Evolutionary conservation across 805 yeast species (phyloP).

Genomic region (Candida rishiriensis): DNA sequence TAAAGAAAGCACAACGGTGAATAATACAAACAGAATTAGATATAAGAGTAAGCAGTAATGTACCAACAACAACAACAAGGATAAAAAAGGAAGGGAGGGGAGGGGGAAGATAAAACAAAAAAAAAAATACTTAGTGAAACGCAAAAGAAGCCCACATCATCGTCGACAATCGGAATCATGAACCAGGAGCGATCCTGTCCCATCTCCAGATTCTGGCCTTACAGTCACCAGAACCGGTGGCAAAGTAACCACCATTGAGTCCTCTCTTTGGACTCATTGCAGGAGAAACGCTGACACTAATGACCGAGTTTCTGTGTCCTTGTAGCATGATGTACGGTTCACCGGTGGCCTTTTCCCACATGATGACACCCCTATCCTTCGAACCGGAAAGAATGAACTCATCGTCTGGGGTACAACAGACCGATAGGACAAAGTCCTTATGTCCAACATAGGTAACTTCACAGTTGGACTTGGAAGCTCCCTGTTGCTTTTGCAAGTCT

Average conservation of each 20-base stretch:
- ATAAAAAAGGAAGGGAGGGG: not conserved
- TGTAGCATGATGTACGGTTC: conserved; percentile 92
- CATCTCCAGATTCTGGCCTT: conserved; percentile 96
- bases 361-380: conserved; percentile 93
- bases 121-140: conserved; percentile 4
- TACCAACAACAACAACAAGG: not conserved
- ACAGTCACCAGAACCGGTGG: conserved; percentile 97
- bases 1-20: not conserved
- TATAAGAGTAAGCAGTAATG: not conserved
- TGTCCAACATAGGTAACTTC: conserved; percentile 94
- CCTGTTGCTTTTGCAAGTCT: conserved; percentile 44
- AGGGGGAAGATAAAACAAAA: not conserved
- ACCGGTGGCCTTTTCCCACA: conserved; percentile 93
- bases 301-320: conserved; percentile 95
- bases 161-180: not conserved
- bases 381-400: conserved; percentile 91
- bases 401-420: conserved; percentile 90
- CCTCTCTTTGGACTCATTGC: conserved; percentile 47
- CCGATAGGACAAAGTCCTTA: conserved; percentile 91
- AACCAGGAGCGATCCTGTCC: conserved; percentile 37
- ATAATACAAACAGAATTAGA: not conserved
- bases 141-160: conserved; percentile 1
- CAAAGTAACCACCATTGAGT: conserved; percentile 79
- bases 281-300: conserved; percentile 88
- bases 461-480: conserved; percentile 53